Conservation (phyloP, 78 protist genomes). For the Pelomyxa schiedti region DNA sequence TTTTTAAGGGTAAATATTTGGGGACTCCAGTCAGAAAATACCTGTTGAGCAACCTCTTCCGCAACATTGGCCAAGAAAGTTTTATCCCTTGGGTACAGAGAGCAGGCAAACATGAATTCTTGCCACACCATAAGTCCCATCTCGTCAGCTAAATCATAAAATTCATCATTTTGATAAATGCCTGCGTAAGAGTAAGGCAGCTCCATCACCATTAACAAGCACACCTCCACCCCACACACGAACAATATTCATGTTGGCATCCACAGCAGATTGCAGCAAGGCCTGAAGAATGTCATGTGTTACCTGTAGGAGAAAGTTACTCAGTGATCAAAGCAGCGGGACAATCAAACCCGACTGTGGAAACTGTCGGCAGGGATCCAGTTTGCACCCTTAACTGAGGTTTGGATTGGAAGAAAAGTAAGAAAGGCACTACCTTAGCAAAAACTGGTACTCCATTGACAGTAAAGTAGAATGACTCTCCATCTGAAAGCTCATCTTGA, state of each 20-base stretch:
- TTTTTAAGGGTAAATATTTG: too few relatives aligned
- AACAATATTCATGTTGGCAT: conserved; percentile 31
- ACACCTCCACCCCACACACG: conserved; percentile 60
- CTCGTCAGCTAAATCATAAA: conserved; percentile 35
- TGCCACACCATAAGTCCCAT: conserved; percentile 74
- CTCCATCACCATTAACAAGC: too few relatives aligned
- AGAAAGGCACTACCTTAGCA: too few relatives aligned
- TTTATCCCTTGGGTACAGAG: conserved; percentile 63
- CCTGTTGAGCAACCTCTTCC: conserved; percentile 33
- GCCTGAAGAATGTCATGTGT: neutral
- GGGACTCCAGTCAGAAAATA: too few relatives aligned
- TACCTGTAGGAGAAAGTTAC: too few relatives aligned
- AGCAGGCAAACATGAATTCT: conserved; percentile 78
- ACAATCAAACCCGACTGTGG: conserved; percentile 6
- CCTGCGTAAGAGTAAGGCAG: too few relatives aligned
- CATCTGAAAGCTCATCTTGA: neutral
- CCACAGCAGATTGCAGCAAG: neutral
- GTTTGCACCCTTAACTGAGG: conserved; percentile 53
- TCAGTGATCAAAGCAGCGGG: too few relatives aligned
- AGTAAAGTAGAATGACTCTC: conserved; percentile 20
- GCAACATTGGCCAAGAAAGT: conserved; percentile 48
- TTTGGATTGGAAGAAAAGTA: too few relatives aligned
- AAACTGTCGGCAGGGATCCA: conserved; percentile 22
- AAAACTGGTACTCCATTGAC: conserved; percentile 34
- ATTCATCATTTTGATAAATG: conserved; percentile 25